Percentiles rank a stretch among this genome's conserved stretches.
Evolutionary conservation across 768 basidiomycete genomes (phyloP).

Genomic region (Boletus sensibilis): DNA sequence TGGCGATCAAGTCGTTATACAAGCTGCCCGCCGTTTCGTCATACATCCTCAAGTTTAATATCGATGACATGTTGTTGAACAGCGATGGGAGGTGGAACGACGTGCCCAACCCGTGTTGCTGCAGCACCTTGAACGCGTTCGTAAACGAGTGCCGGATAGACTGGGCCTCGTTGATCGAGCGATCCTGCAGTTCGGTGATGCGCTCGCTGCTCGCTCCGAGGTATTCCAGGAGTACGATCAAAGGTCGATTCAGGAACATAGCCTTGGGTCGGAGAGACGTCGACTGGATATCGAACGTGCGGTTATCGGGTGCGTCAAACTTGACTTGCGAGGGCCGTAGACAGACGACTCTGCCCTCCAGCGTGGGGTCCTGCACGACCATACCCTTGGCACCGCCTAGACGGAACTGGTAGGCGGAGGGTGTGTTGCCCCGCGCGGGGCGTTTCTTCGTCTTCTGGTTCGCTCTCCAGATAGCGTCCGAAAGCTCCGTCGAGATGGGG

Average conservation of each 20-base stretch:
- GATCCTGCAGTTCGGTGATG: conserved; percentile 39
- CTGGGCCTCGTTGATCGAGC: conserved; percentile 38
- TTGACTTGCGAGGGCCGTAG: conserved; percentile 49
- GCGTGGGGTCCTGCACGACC: conserved; percentile 41
- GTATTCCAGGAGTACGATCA: conserved; percentile 49
- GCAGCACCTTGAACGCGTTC: conserved; percentile 39
- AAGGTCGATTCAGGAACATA: conserved; percentile 46
- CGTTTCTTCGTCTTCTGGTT: conserved; percentile 32
- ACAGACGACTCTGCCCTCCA: conserved; percentile 36
- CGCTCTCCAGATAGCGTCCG: conserved; percentile 35
- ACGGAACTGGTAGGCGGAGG: conserved; percentile 46
- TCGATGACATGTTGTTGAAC: conserved; percentile 35
- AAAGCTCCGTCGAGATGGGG: conserved; percentile 40
- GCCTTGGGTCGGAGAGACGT: conserved; percentile 43
- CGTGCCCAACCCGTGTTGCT: conserved; percentile 43
- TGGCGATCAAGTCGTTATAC: conserved; percentile 38
- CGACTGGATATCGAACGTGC: conserved; percentile 48
- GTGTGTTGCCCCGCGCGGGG: conserved; percentile 19
- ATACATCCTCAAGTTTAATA: conserved; percentile 32
- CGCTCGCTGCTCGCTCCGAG: conserved; percentile 36
- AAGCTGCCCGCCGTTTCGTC: conserved; percentile 14
- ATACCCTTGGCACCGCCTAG: conserved; percentile 50
- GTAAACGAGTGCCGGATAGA: conserved; percentile 34
- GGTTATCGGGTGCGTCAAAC: conserved; percentile 39
- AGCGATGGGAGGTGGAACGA: conserved; percentile 47